phyloP scores from a whole-genome alignment of 495 filamentous ascomycete species.

The Trichoderma asperelloides region DNA sequence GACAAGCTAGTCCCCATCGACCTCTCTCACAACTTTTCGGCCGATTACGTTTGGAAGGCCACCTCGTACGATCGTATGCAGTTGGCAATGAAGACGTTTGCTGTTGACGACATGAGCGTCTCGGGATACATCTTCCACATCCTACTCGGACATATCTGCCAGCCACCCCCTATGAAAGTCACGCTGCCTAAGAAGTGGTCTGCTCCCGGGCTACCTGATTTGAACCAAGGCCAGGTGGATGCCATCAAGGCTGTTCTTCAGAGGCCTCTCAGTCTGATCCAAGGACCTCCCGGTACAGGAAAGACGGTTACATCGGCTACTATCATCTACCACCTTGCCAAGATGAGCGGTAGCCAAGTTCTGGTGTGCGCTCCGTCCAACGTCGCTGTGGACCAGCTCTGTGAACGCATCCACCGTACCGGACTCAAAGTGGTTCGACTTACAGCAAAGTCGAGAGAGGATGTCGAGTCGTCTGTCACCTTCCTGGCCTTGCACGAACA shows the following conservation, averaged over 20 bases:
- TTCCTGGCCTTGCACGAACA: conserved; percentile 95
- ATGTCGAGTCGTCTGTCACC: conserved; percentile 92
- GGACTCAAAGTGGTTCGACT: conserved; percentile 96
- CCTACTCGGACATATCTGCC: conserved; percentile 91
- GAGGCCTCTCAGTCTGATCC: conserved; percentile 89
- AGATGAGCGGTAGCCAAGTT: conserved; percentile 89
- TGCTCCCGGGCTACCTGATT: conserved; percentile 87
- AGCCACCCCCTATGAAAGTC: conserved; percentile 92
- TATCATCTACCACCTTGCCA: conserved; percentile 95
- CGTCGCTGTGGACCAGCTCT: conserved; percentile 96
- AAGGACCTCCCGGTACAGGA: conserved; percentile 93
- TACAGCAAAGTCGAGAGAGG: conserved; percentile 95
- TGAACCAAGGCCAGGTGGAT: conserved; percentile 93
- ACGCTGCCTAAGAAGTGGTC: conserved; percentile 95
- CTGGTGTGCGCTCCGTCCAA: conserved; percentile 97
- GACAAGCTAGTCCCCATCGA: conserved; percentile 95
- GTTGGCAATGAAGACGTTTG: conserved; percentile 97
- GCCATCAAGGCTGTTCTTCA: conserved; percentile 94
- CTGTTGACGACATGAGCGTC: conserved; percentile 95
- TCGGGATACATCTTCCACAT: conserved; percentile 99
- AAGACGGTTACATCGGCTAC: conserved; percentile 99
- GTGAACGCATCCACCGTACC: conserved; percentile 91
- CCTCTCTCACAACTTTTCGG: conserved; percentile 95
- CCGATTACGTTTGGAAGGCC: conserved; percentile 99
- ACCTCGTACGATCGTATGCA: conserved; percentile 99